Evolutionary conservation across 495 filamentous ascomycete species (phyloP), one percentile per base, ranked within the genome.

Genomic region (Hypomontagnella submonticulosa): DNA sequence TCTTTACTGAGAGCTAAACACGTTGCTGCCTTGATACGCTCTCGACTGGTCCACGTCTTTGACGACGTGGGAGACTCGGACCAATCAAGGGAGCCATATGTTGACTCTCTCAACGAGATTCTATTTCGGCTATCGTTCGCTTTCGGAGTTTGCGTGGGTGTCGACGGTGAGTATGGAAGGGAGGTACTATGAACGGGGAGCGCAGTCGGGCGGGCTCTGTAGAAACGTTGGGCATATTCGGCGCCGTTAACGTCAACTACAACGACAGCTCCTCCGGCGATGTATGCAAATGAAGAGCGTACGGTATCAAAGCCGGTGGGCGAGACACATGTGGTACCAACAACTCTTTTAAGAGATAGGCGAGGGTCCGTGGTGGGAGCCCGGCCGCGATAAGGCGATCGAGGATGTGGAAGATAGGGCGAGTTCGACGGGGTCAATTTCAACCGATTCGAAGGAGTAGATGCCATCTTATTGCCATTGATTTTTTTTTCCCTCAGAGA

Each of bases 21-120:
- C n/a, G 93, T 97, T 1, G 93, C 91, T n/a, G 94, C 92, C 76
- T 97, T 97, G 71, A 97, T 89, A 61, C 93, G 83, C 74, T 97
- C 93, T 65, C 91, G 85, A 27, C 91, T 92, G 5, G 90, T 92
- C 90, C 90, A 92, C 32, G 86, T 89, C 60, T 88, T 92, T 20
- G 82, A 83, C 41, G 82, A 83, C 58, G 80, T 82, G 15, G 87
- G 82, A 30, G 82, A 85, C 42, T 96, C 92, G 7, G 82, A 71
- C 77, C 79, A 80, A 58, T 83, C 79, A 41, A 74, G 73, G 23
- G 79, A 74, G 23, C 74, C 73, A 49, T 84, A 76, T 11, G 79
- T 77, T 8, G 83, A 80, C 16, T 92, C 90, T 57, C 87, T 80
- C 20, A 88, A 75, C 20, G 84, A 78, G 1, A 78, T 76, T 63